phyloP scores from a whole-genome alignment of 345 rosid genomes.

The Leavenworthia alabamica region DNA sequence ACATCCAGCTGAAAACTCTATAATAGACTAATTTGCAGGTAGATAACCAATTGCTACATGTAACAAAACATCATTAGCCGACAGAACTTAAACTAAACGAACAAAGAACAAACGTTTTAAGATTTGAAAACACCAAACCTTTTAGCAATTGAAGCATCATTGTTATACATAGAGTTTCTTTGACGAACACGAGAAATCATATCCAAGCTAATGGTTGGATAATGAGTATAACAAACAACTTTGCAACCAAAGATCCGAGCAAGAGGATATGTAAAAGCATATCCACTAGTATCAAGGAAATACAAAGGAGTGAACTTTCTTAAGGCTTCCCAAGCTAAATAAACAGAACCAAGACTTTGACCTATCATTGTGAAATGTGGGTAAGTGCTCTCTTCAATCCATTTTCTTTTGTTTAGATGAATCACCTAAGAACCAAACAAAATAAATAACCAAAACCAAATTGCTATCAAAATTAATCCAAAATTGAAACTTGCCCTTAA shows the following conservation, averaged over 20 bases:
- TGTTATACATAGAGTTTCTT: constrained; percentile 73
- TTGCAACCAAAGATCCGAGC: constrained; percentile 91
- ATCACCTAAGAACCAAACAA: constrained; percentile 47
- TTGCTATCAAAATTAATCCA: background rate
- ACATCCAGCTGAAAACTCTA: constrained; percentile 66
- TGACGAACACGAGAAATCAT: constrained; percentile 83
- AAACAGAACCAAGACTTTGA: constrained; percentile 88
- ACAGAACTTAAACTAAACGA: background rate
- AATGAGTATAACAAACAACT: constrained; percentile 90
- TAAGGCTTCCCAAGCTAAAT: constrained; percentile 85
- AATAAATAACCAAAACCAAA: background rate
- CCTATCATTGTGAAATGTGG: constrained; percentile 95
- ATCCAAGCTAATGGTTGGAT: constrained; percentile 88
- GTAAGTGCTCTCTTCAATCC: constrained; percentile 79
- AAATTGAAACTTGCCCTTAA: background rate
- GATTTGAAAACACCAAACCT: constrained; percentile 38
- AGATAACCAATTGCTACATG: constrained; percentile 72
- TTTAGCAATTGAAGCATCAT: constrained; percentile 54
- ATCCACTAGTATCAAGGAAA: constrained; percentile 81
- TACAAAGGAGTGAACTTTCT: constrained; percentile 63
- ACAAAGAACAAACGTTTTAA: background rate
- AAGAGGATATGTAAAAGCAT: constrained; percentile 88
- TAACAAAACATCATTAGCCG: background rate
- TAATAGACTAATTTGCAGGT: constrained; percentile 66
- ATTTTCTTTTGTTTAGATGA: constrained; percentile 61